These are phyloP conservation scores for Backusella luteola DNA, from an alignment of 192 early-diverging fungal genomes.

Conservation along the genomic window DNA sequence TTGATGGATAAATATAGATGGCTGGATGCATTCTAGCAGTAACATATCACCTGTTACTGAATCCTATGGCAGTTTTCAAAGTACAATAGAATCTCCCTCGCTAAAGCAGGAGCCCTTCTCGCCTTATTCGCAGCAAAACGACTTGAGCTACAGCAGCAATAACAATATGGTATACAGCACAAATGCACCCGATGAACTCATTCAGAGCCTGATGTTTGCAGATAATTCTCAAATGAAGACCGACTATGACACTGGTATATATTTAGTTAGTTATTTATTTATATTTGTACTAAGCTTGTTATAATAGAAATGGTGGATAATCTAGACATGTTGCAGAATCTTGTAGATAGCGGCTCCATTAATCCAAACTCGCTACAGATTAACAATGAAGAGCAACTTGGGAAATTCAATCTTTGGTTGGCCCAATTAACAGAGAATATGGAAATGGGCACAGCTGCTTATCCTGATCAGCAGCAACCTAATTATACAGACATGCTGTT, in stretches of 20 bases:
- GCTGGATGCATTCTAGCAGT: background rate
- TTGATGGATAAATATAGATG: background rate
- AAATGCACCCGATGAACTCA: background rate
- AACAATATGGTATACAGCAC: background rate
- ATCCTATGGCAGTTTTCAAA: conserved; percentile 3
- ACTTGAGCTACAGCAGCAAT: background rate
- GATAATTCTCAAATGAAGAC: conserved; percentile 10
- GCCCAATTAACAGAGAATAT: conserved; percentile 22
- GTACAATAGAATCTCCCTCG: background rate
- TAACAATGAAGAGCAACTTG: conserved; percentile 16
- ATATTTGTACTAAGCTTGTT: background rate
- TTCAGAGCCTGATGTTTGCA: conserved; percentile 7
- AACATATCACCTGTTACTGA: conserved; percentile 7
- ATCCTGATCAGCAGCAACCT: background rate
- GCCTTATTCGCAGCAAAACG: conserved; percentile 3
- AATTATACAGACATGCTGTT: conserved; percentile 4
- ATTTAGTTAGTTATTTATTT: background rate
- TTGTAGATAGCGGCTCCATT: conserved; percentile 16
- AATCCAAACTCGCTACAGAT: conserved; percentile 8
- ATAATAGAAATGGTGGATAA: conserved; percentile 18
- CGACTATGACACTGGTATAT: conserved; percentile 21
- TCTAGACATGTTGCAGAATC: conserved; percentile 15
- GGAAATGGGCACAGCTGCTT: background rate
- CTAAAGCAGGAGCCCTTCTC: conserved; percentile 1
- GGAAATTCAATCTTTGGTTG: conserved; percentile 20